phyloP scores from a whole-genome alignment of 1,139 yeast species.

The Candida sanyaensis region DNA sequence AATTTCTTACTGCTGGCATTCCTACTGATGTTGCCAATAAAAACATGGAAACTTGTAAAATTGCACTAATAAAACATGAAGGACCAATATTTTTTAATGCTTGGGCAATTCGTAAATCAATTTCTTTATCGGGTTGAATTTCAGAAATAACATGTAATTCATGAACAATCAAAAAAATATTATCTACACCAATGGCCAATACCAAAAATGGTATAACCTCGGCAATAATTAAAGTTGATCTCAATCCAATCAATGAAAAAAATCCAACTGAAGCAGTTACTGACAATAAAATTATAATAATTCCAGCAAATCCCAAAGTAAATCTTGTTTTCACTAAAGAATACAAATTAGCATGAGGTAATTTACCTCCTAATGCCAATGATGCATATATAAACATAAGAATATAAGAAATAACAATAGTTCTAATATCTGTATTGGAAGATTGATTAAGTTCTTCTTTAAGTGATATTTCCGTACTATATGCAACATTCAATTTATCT shows the following conservation, averaged over 20 bases:
- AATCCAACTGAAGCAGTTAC: slow-evolving; percentile 81
- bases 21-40: slow-evolving; percentile 75
- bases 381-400: slow-evolving; percentile 93
- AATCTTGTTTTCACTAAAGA: slow-evolving; percentile 64
- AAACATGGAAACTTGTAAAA: slow-evolving; percentile 78
- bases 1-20: slow-evolving; percentile 95
- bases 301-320: slow-evolving; percentile 78
- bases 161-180: slow-evolving; percentile 82
- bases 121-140: slow-evolving; percentile 21
- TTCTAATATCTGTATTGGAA: slow-evolving; percentile 74
- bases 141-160: slow-evolving; percentile 63
- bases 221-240: slow-evolving; percentile 89
- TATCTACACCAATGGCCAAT: slow-evolving; percentile 93
- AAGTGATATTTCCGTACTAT: slow-evolving; percentile 79
- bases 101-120: slow-evolving; percentile 56
- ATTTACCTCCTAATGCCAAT: slow-evolving; percentile 69
- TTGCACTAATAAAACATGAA: slow-evolving; percentile 75
- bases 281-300: slow-evolving; percentile 74
- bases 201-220: slow-evolving; percentile 96
- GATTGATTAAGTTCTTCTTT: slow-evolving; percentile 83
- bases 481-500: slow-evolving; percentile 61
- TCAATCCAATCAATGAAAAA: slow-evolving; percentile 72
- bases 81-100: slow-evolving; percentile 83
- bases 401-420: slow-evolving; percentile 72
- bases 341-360: slow-evolving; percentile 24